Conservation (phyloP, 2,329 filamentous ascomycete species). For the Verticillium nonalfalfae region DNA sequence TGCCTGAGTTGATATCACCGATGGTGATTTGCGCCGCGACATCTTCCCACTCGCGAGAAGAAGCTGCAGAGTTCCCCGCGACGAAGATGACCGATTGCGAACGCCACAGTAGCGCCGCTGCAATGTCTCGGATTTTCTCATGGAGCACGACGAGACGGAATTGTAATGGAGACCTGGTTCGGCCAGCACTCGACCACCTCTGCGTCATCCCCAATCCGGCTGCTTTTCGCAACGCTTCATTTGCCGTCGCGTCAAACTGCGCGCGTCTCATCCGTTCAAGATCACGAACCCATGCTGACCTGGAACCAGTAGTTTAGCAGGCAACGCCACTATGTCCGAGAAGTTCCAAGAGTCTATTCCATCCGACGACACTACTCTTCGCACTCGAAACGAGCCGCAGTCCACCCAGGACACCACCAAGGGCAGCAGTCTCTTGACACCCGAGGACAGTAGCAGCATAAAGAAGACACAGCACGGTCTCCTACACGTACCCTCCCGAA, state of each 20-base stretch:
- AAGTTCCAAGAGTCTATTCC: conserved; percentile 17
- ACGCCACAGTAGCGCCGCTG: not conserved
- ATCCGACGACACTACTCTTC: conserved; percentile 19
- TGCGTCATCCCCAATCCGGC: not conserved
- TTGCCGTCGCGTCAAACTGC: not conserved
- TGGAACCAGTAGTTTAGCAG: not conserved
- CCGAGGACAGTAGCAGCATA: conserved; percentile 32
- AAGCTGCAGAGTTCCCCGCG: not conserved
- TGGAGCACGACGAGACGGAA: not conserved
- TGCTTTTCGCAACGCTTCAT: not conserved
- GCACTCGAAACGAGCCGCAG: conserved; percentile 17
- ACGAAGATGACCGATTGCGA: not conserved
- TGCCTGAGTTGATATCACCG: not conserved
- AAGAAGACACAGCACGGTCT: conserved; percentile 44
- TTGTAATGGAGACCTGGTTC: not conserved
- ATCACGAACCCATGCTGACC: not conserved
- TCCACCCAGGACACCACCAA: conserved; percentile 33
- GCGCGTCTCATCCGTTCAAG: not conserved
- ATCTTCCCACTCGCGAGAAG: not conserved
- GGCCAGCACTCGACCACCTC: not conserved
- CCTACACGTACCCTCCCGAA: conserved; percentile 54
- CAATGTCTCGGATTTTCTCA: not conserved
- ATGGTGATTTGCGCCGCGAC: not conserved
- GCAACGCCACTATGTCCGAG: conserved; percentile 21
- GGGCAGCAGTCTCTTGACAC: conserved; percentile 31